Base-by-base conservation (phyloP, 2,329 filamentous ascomycete species). In the Acrocalymma vagum region DNA sequence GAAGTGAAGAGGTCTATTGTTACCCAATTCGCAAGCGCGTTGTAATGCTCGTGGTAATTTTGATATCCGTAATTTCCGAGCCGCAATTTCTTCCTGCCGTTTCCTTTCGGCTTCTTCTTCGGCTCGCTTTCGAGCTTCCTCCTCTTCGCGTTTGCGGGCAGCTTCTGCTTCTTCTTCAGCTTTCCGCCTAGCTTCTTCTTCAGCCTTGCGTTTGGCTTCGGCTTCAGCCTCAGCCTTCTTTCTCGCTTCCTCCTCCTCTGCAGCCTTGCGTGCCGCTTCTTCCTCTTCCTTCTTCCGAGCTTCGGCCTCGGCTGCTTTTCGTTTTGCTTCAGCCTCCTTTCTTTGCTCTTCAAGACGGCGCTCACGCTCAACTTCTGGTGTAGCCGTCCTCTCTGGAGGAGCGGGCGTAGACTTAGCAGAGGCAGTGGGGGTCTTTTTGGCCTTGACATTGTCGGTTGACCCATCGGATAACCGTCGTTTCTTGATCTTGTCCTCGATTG, bases 1-100 rank as follows among this genome's bases (percentile, higher is more conserved):
- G 48, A 71, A 71, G 30, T 69, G 63, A 5, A 72, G 44, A 8
- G 68, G 68, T 17, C 68, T 64, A 24, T 70, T 59, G 25, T 45
- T 58, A 6, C 68, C 67, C n/a, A 65, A 38, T 30, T 70, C 62
- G 34, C 66, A 71, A 11, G 69, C 69, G 32, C 63, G 53, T 22
- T 64, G 59, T 20, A 70, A 42, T n/a, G 67, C 67, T 38, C 55
- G 60, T 3, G 69, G 66, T 17, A 71, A 66, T 34, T 53, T 67
- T 9, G 64, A 58, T 26, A 70, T 50, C 11, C 68, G 65, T 30
- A 57, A 49, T 38, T 63, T 59, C 16, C 67, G 64, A 24, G 65
- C 67, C 9, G 48, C 54, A 28, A 63, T 43, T 42, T 63, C 49
- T 42, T 60, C 50, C 47, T 64, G 59, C 23, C 58, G 50, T 45